A percentile compares a stretch with the other conserved stretches of the same genome.
Evolutionary conservation across 352 stramenopile genomes (phyloP).

Genomic region (Thraustochytrium striatum): DNA sequence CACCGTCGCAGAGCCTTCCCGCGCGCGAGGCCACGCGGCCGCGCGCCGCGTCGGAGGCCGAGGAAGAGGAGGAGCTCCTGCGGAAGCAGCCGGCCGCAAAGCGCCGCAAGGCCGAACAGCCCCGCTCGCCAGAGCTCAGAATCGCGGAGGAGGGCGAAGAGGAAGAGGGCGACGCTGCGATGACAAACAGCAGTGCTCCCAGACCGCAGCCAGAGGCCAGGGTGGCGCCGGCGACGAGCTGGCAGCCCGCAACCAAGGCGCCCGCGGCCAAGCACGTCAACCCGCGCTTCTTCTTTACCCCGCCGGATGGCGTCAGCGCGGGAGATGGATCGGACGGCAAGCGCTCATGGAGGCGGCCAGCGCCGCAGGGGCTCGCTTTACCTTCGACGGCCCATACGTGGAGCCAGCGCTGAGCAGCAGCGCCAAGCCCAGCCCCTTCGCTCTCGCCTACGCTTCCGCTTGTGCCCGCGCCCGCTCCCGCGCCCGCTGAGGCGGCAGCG

Average conservation of each 20-base stretch:
- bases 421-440: not conserved
- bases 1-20: no score
- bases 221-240: no score
- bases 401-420: not conserved
- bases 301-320: not conserved
- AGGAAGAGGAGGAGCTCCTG: no score
- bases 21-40: no score
- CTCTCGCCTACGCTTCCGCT: not conserved
- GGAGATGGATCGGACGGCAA: not conserved
- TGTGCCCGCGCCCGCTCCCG: not conserved
- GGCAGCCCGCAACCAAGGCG: not conserved
- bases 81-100: no score
- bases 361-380: not conserved
- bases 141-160: no score
- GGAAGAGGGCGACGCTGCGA: no score
- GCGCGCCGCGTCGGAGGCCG: no score
- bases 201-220: no score
- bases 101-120: no score
- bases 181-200: no score
- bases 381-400: not conserved
- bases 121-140: no score
- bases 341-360: not conserved
- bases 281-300: constrained; percentile 17
- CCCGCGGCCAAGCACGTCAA: not conserved
- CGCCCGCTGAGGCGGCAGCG: not conserved